Percentiles rank a stretch among this genome's conserved stretches.
phyloP scores from a whole-genome alignment of 805 yeast species.

The Lipomyces starkeyi region DNA sequence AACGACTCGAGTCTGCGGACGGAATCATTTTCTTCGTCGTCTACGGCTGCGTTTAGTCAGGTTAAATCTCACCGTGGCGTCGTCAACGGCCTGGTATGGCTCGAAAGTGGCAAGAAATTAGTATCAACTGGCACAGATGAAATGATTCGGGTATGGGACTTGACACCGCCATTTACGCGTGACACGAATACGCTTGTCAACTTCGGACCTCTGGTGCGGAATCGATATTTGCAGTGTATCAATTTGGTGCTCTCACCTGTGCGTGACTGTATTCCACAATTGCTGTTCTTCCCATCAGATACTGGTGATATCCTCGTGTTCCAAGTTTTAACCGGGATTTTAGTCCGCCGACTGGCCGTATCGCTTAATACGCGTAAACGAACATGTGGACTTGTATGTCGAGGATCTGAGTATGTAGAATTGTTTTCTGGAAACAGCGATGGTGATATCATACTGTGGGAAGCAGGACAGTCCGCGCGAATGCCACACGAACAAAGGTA shows the following conservation, averaged over 20 bases:
- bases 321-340: constrained; percentile 64
- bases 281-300: constrained; percentile 74
- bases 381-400: constrained; percentile 29
- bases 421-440: constrained; percentile 34
- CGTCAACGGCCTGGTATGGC: constrained; percentile 82
- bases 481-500: background rate
- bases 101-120: constrained; percentile 64
- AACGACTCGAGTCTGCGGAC: constrained; percentile 26
- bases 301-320: constrained; percentile 71
- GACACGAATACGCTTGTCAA: constrained; percentile 63
- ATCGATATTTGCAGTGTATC: constrained; percentile 62
- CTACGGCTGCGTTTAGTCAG: constrained; percentile 12
- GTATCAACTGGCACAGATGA: constrained; percentile 81
- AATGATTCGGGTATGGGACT: constrained; percentile 78
- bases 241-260: constrained; percentile 60
- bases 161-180: constrained; percentile 50
- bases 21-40: constrained; percentile 29
- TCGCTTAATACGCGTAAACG: constrained; percentile 12
- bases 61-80: constrained; percentile 75
- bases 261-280: constrained; percentile 60
- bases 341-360: constrained; percentile 59
- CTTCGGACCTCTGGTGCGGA: constrained; percentile 78
- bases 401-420: constrained; percentile 36
- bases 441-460: constrained; percentile 36
- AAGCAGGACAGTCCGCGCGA: constrained; percentile 13